A percentile compares a stretch with the other conserved stretches of the same genome.
Conservation (phyloP, 345 rosid genomes). For the Pelargonium nanum region DNA sequence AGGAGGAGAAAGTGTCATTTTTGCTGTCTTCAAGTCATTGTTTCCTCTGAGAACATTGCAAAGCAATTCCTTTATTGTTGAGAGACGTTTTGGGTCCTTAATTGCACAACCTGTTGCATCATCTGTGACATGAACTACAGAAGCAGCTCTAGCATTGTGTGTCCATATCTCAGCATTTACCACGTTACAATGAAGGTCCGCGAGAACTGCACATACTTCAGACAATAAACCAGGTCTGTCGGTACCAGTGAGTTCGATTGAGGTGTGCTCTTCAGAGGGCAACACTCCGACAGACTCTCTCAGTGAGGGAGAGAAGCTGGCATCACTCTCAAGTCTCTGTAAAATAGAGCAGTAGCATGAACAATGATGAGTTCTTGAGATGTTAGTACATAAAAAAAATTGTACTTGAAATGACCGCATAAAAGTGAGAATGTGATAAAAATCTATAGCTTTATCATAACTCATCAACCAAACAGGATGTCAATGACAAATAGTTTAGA, state of each 20-base stretch:
- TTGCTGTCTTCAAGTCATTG: constrained; percentile 50
- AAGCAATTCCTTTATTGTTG: constrained; percentile 49
- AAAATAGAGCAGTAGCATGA: constrained; percentile 1
- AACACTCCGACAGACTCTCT: constrained; percentile 67
- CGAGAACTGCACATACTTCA: constrained; percentile 84
- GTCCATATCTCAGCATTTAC: constrained; percentile 92
- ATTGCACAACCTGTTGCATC: constrained; percentile 46
- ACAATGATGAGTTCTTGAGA: not conserved
- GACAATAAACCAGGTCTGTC: constrained; percentile 88
- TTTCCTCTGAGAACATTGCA: constrained; percentile 55
- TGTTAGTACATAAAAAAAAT: not conserved
- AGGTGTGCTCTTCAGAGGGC: constrained; percentile 74
- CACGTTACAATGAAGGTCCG: constrained; percentile 73
- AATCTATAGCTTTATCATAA: too few species aligned
- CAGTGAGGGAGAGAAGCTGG: constrained; percentile 41
- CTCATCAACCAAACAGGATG: too few species aligned
- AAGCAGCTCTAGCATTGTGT: constrained; percentile 87
- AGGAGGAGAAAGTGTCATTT: constrained; percentile 50
- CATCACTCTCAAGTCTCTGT: constrained; percentile 74
- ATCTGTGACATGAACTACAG: constrained; percentile 72
- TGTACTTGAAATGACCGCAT: too few species aligned
- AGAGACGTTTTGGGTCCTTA: constrained; percentile 49
- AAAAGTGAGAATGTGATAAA: too few species aligned
- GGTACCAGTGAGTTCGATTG: constrained; percentile 69
- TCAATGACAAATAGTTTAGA: too few species aligned